Evolutionary conservation across 139 green algal species (phyloP).

Genomic region (Dunaliella primolecta): DNA sequence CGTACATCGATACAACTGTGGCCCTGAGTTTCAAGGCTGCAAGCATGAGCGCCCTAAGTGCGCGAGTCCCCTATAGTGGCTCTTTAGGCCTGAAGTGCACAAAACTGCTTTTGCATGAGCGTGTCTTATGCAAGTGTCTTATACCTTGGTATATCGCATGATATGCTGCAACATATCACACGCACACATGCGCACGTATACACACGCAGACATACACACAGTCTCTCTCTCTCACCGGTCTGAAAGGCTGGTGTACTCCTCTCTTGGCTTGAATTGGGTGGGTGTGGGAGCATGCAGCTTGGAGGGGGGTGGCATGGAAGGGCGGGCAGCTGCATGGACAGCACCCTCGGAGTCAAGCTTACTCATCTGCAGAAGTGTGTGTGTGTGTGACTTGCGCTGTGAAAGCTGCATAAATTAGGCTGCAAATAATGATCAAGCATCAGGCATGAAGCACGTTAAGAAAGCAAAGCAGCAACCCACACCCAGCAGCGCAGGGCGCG

Average conservation of each 20-base stretch:
- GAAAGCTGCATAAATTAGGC: too few relatives aligned
- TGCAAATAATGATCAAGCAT: too few relatives aligned
- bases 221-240: not conserved
- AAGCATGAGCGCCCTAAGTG: too few relatives aligned
- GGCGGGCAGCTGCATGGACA: not conserved
- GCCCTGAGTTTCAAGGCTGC: too few relatives aligned
- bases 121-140: not conserved
- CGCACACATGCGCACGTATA: not conserved
- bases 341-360: constrained; percentile 2
- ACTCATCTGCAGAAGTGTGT: not conserved
- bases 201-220: not conserved
- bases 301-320: not conserved
- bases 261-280: constrained; percentile 12
- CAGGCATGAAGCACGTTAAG: too few relatives aligned
- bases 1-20: too few relatives aligned
- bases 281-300: constrained; percentile 14
- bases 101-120: too few relatives aligned
- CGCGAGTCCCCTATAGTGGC: not conserved
- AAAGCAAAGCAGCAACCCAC: too few relatives aligned
- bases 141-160: not conserved
- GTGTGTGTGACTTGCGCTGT: too few relatives aligned
- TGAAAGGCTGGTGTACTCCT: not conserved
- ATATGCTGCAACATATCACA: not conserved
- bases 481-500: too few relatives aligned
- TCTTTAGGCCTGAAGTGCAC: not conserved